Base-by-base conservation (phyloP, 768 basidiomycete genomes). In the Phylloporus rhodoxanthus region DNA sequence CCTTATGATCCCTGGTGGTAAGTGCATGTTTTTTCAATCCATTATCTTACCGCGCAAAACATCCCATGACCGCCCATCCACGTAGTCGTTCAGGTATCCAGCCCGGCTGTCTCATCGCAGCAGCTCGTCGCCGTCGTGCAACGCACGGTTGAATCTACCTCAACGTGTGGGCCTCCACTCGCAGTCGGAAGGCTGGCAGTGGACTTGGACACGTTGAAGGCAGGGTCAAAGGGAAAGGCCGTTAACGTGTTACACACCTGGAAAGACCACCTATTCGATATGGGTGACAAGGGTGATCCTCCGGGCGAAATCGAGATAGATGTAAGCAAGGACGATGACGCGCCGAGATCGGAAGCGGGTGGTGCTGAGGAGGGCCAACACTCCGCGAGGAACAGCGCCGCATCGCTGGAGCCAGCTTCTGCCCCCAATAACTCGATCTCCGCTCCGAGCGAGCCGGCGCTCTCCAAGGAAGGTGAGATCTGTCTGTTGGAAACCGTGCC, bases 1-100 rank as follows among this genome's bases (percentile, higher is more conserved):
- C 69, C 76, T 92, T 8, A 91, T 93, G 88, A 81, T 87, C 29
- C 87, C 90, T 4, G 90, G 89, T 67, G 86, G 87, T 85, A 61
- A 61, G 82, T 71, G 39, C 20, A 29, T 14, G 1, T 20, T 44
- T 6, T 21, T 21, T 21, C 7, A 14, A 13, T 5, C 2, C 5
- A 14, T 15, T 17, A 11, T 33, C 40, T 32, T 15, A 13, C 14
- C n/a, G 21, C 13, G 19, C 11, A 19, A 13, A 19, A 28, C 39
- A 39, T 45, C 26, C 36, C 38, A 15, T 40, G 36, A 28, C 28
- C 10, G n/a, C 23, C 45, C 15, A 25, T 23, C 43, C 15, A 14
- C 5, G 15, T 62, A 87, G 85, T 88, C 53, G 70, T 85, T 37
- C 76, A 79, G 60, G 72, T 75, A 54, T 67, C 80, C 17, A 70